Evolutionary conservation across 805 yeast species (phyloP), one percentile per base, ranked within the genome.

Genomic region (Lachancea kluyveri): DNA sequence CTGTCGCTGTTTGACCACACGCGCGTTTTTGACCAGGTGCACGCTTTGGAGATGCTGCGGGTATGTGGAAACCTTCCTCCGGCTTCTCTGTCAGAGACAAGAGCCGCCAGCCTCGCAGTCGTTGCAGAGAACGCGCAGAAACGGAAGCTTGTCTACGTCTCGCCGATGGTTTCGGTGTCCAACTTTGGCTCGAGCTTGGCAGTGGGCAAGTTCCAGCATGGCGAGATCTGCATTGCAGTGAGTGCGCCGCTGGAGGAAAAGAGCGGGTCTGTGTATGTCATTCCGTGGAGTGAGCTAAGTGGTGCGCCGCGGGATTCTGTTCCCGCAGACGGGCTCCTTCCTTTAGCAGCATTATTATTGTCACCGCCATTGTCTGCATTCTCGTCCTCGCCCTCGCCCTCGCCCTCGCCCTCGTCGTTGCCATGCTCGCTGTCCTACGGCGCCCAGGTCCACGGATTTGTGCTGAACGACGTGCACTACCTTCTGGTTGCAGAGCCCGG

Each of bases 401-500:
- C 46, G 6, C 30, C 41, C 6, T 15, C 18, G 12, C 33, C 23
- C 28, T 21, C 18, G 8, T n/a, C n/a, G n/a, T n/a, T n/a, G n/a
- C 46, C 46, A 2, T 32, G 36, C 14, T 43, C 46, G 6, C 30
- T 40, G 6, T 42, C 49, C 13, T 72, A 70, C 42, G 83, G 83
- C 0, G 45, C 59, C 0, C 42, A 56, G 2, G 38, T 72, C 24
- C 52, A 56, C 1, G 42, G 42, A 1, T 54, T 64, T 39, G 44
- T 36, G 1, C 12, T 60, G 0, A 35, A 48, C 5, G 60, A 49
- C 4, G 21, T 45, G 1, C 59, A 66, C 7, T 60, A 62, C 29
- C 48, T 76, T 6, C 62, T 68, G 0, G 62, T 73, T 4, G 50
- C 74, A 1, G 66, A 70, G 31, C 81, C 83, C 0, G 82, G 83